Evolutionary conservation across 2,329 filamentous ascomycete genomes (phyloP).

Genomic region (Neoascochyta sp.): DNA sequence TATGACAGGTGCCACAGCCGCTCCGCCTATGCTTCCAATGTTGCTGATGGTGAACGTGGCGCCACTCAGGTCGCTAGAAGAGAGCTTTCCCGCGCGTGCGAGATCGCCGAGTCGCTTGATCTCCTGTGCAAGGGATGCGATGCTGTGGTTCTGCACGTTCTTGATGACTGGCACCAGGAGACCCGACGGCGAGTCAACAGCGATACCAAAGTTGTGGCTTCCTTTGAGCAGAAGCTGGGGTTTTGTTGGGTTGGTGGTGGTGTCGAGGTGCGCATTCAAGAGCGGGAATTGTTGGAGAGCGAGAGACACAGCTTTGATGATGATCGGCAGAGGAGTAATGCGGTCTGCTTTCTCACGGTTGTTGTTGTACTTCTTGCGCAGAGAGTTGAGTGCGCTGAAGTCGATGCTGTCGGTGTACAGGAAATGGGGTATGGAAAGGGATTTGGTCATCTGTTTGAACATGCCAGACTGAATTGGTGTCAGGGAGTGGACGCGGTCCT

Average conservation of each 20-base stretch:
- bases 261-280: slow-evolving; percentile 82
- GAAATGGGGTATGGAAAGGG: slow-evolving; percentile 88
- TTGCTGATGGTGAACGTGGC: slow-evolving; percentile 96
- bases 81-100: slow-evolving; percentile 70
- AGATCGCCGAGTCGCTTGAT: slow-evolving; percentile 69
- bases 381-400: slow-evolving; percentile 67
- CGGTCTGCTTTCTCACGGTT: slow-evolving; percentile 37
- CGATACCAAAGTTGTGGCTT: slow-evolving; percentile 91
- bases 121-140: slow-evolving; percentile 74
- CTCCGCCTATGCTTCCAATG: slow-evolving; percentile 91
- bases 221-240: slow-evolving; percentile 74
- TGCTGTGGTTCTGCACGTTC: slow-evolving; percentile 72
- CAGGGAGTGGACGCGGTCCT: slow-evolving; percentile 66
- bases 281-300: slow-evolving; percentile 77
- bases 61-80: slow-evolving; percentile 70
- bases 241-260: slow-evolving; percentile 54
- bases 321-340: slow-evolving; percentile 90
- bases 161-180: slow-evolving; percentile 89
- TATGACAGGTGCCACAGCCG: slow-evolving; percentile 86
- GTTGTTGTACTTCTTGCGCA: slow-evolving; percentile 71
- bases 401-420: slow-evolving; percentile 89
- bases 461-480: slow-evolving; percentile 82
- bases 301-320: slow-evolving; percentile 91
- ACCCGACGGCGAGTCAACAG: slow-evolving; percentile 87
- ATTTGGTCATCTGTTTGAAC: slow-evolving; percentile 97